Percentiles rank a stretch among this genome's conserved stretches.
Conservation (phyloP, 164 flowering plant species). For the Magnolia kwangsiensis region DNA sequence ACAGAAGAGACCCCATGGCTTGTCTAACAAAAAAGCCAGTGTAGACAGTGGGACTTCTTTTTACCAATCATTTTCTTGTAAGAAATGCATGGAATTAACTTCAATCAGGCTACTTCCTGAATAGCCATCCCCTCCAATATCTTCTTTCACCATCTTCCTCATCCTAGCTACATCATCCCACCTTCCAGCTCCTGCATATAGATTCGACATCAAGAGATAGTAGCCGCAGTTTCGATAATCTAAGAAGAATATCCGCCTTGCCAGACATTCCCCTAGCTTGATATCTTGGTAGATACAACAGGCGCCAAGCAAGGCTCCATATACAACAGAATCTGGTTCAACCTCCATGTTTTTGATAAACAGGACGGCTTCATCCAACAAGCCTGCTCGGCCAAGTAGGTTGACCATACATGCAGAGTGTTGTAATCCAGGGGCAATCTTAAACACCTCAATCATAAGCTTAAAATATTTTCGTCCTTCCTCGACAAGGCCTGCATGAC, state of each 20-base stretch:
- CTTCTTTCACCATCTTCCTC: slow-evolving; percentile 33
- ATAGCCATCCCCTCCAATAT: not conserved
- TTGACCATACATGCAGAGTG: slow-evolving; percentile 64
- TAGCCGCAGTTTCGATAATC: slow-evolving; percentile 34
- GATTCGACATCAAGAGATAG: slow-evolving; percentile 40
- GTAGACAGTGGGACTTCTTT: no score
- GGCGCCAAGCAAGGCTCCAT: slow-evolving; percentile 53
- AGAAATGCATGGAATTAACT: slow-evolving; percentile 22
- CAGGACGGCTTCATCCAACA: slow-evolving; percentile 44
- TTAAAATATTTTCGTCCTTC: slow-evolving; percentile 35
- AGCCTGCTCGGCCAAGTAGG: slow-evolving; percentile 55
- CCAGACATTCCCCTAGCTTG: slow-evolving; percentile 38
- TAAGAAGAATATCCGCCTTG: slow-evolving; percentile 25
- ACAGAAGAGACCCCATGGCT: no score
- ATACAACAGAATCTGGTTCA: slow-evolving; percentile 30
- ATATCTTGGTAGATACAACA: slow-evolving; percentile 46
- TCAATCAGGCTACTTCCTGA: slow-evolving; percentile 35
- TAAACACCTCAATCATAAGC: slow-evolving; percentile 32
- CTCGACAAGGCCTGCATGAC: slow-evolving; percentile 54
- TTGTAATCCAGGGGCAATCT: slow-evolving; percentile 35
- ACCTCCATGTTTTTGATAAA: slow-evolving; percentile 36
- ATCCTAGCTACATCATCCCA: slow-evolving; percentile 35
- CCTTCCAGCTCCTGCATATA: slow-evolving; percentile 43
- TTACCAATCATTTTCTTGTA: no score
- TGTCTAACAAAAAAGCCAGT: no score